Base-by-base conservation (phyloP, 2,329 filamentous ascomycete species). In the Samsoniella hepiali region DNA sequence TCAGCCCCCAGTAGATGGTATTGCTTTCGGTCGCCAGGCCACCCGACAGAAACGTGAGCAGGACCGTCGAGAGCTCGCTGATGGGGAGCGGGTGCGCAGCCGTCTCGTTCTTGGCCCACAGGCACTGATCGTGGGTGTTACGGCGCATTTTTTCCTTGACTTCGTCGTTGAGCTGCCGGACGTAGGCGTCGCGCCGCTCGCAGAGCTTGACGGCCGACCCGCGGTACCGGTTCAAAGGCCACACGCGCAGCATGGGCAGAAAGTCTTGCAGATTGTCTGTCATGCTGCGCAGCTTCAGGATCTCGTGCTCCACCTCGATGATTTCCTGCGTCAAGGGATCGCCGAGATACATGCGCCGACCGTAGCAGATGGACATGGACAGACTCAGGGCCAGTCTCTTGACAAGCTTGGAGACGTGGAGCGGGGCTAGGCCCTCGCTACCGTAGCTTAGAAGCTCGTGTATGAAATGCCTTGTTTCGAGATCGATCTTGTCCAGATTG, bases 351-450 rank as follows among this genome's bases (percentile, higher is more conserved):
- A 60, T 60, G 36, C 58, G 58, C 2, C 58, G 58, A 29, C 58
- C 58, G n/a, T 60, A 60, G 49, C 58, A 60, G 27, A 60, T 60
- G 47, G 58, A 60, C 58, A 60, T 44, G 58, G 47, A 53, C 2
- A 53, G 47, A 17, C 47, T 60, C 22, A 60, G 38, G 5, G 58
- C 58, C 10, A 60, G n/a, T 4, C 58, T 27, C n/a, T 60, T 60
- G 29, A 60, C 22, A 8, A 60, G 58, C 47, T 53, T 51, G 5
- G 58, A 60, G 15, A 60, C 47, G 4, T 44, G 45, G 5, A 60
- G 58, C 58, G 58, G 27, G 1, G 47, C n/a, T 15, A 13, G 31
- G 27, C 58, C 58, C 8, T 50, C 47, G 15, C 34, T 22, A 17
- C 58, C 58, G 34, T 60, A 60, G 58, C 34, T 34, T 3, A 60